Base-by-base conservation (phyloP, 1,284 basidiomycete genomes). In the Pseudozyma sp. region DNA sequence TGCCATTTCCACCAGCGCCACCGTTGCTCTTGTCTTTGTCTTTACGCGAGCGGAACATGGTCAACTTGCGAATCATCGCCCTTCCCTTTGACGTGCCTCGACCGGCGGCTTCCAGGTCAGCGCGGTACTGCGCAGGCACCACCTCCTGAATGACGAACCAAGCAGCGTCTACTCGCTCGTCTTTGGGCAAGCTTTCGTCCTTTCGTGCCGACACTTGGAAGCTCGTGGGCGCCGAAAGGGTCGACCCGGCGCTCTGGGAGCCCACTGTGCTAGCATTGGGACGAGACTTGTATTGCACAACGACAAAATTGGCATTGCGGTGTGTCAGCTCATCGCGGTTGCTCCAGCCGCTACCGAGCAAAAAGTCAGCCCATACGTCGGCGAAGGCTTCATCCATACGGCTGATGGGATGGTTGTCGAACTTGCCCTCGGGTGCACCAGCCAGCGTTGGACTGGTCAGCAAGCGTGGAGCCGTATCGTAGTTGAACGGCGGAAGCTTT, bases 311-410 rank as follows among this genome's bases (percentile, higher is more conserved):
- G n/a, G 83, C 79, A 13, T 64, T 63, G 16, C 83, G 70, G 53
- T 84, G 82, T 35, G 83, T 82, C 13, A 78, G 71, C 60, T 85
- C 83, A 53, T 85, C 82, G 39, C 82, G 75, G 47, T 83, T 82
- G 68, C 79, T 81, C 83, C 83, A 85, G 13, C 83, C 83, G 44
- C 59, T 79, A 5, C 82, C 83, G 6, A 85, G 40, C 3, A 84
- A 63, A 36, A 77, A 82, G 58, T 85, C 83, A 2, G 81, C 82
- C 75, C 76, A 84, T 3, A 83, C 80, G 52, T 85, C 81, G 34
- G 81, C 74, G 49, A 85, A 85, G 1, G 66, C 57, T 42, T 82
- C 80, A 65, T 85, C 83, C 57, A 85, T 74, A 7, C 70, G 56
- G 34, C 72, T 77, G 52, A 80, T 68, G 10, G 81, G 75, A 16